Evolutionary conservation across 208 protist species (phyloP).

Genomic region (Acanthamoeba healyi): DNA sequence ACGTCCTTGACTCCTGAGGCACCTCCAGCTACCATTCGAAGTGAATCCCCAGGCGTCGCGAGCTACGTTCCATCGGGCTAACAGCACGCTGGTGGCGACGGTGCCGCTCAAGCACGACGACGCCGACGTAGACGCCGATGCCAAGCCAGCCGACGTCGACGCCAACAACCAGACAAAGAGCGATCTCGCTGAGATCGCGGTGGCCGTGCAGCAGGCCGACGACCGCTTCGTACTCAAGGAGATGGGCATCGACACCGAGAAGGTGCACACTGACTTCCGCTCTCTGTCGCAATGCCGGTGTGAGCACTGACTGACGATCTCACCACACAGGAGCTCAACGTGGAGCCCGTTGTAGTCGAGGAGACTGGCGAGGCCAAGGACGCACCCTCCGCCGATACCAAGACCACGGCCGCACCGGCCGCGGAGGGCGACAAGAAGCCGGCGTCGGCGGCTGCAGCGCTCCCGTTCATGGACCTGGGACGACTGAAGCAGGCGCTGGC

Average conservation of each 20-base stretch:
- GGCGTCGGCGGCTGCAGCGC: background rate
- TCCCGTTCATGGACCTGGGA: slow-evolving; percentile 56
- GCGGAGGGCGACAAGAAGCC: background rate
- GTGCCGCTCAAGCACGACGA: background rate
- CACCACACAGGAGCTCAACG: slow-evolving; percentile 49
- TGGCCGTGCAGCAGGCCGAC: background rate
- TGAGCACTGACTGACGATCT: too few relatives aligned
- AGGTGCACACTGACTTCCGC: too few relatives aligned
- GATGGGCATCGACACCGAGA: slow-evolving; percentile 32
- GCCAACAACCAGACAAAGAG: background rate
- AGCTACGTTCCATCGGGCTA: background rate
- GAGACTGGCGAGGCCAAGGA: background rate
- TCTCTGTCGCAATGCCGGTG: too few relatives aligned
- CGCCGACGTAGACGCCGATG: background rate
- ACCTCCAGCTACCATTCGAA: slow-evolving; percentile 14
- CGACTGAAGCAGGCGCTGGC: background rate
- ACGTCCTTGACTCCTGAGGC: too few relatives aligned
- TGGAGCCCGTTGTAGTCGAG: slow-evolving; percentile 13
- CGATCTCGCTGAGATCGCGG: background rate
- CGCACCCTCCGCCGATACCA: background rate
- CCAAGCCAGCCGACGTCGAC: background rate
- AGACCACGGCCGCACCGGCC: background rate
- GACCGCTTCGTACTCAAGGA: background rate
- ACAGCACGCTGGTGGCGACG: background rate
- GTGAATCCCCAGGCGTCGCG: background rate